A percentile compares a stretch with the other conserved stretches of the same genome.
Evolutionary conservation across 2,329 filamentous ascomycete genomes (phyloP).

Genomic region (Remersonia thermophila): DNA sequence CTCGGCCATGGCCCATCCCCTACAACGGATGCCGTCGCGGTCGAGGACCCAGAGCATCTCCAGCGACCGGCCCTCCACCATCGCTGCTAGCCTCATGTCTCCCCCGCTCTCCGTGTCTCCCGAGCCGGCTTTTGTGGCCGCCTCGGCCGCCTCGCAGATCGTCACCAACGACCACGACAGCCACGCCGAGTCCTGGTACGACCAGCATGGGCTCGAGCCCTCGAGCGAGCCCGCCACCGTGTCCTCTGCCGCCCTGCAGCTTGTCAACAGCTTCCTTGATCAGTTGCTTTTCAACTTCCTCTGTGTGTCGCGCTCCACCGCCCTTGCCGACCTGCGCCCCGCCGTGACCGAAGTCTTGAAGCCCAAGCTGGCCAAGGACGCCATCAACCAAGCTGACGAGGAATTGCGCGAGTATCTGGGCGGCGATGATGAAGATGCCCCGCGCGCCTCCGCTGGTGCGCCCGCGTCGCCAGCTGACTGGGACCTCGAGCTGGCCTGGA

Average conservation of each 20-base stretch:
- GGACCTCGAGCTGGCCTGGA: slow-evolving; percentile 91
- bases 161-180: slow-evolving; percentile 79
- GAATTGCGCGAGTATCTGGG: slow-evolving; percentile 72
- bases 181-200: slow-evolving; percentile 56
- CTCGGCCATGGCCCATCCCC: slow-evolving; percentile 18
- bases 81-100: slow-evolving; percentile 46
- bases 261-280: slow-evolving; percentile 88
- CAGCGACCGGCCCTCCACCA: slow-evolving; percentile 55
- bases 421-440: slow-evolving; percentile 59
- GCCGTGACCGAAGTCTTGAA: slow-evolving; percentile 82
- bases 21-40: slow-evolving; percentile 18
- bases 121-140: slow-evolving; percentile 74
- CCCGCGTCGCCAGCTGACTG: slow-evolving; percentile 48
- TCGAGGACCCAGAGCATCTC: slow-evolving; percentile 53
- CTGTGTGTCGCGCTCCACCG: slow-evolving; percentile 65
- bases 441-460: slow-evolving; percentile 43
- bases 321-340: slow-evolving; percentile 60
- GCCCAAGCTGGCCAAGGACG: slow-evolving; percentile 68
- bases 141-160: slow-evolving; percentile 79
- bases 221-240: slow-evolving; percentile 60
- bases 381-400: slow-evolving; percentile 27
- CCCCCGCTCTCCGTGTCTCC: slow-evolving; percentile 61
- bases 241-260: slow-evolving; percentile 56
- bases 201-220: slow-evolving; percentile 53
- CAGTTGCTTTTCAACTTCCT: slow-evolving; percentile 86